Conservation (phyloP, 2,329 filamentous ascomycete genomes). For the Macrophomina phaseolina region DNA sequence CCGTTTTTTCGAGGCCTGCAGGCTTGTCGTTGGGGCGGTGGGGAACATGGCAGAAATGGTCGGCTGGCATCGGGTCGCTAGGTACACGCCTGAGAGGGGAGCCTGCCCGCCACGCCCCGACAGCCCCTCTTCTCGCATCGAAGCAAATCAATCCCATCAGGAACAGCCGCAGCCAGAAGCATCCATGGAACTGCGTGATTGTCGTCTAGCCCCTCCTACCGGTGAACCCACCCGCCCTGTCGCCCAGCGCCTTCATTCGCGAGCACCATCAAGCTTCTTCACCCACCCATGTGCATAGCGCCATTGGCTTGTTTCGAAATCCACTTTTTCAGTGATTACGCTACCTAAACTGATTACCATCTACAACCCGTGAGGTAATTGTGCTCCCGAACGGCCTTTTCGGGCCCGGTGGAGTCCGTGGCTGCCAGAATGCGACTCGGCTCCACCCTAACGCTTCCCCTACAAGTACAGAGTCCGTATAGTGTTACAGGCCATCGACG, state of each 20-base stretch:
- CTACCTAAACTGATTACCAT: conserved; percentile 38
- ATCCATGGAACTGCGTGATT: conserved; percentile 8
- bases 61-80: conserved; percentile 12
- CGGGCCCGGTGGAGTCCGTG: conserved; percentile 28
- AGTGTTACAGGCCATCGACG: conserved; percentile 46
- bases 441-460: conserved; percentile 34
- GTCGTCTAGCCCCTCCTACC: conserved; percentile 14
- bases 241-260: background rate
- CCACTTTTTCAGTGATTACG: conserved; percentile 39
- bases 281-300: conserved; percentile 14
- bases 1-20: conserved; percentile 13
- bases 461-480: conserved; percentile 49
- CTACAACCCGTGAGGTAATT: conserved; percentile 39
- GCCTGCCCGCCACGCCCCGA: background rate
- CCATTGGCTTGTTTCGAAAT: conserved; percentile 28
- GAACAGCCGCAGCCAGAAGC: conserved; percentile 13
- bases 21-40: conserved; percentile 8
- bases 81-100: conserved; percentile 3
- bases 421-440: conserved; percentile 39
- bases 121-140: background rate
- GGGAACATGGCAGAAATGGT: conserved; percentile 16
- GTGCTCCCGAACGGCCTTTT: conserved; percentile 30
- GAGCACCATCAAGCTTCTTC: background rate
- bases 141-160: conserved; percentile 5
- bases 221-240: conserved; percentile 4